Percentiles rank a stretch among this genome's conserved stretches.
phyloP scores from a whole-genome alignment of 352 stramenopile genomes.

The Paralagenidium karlingii region DNA sequence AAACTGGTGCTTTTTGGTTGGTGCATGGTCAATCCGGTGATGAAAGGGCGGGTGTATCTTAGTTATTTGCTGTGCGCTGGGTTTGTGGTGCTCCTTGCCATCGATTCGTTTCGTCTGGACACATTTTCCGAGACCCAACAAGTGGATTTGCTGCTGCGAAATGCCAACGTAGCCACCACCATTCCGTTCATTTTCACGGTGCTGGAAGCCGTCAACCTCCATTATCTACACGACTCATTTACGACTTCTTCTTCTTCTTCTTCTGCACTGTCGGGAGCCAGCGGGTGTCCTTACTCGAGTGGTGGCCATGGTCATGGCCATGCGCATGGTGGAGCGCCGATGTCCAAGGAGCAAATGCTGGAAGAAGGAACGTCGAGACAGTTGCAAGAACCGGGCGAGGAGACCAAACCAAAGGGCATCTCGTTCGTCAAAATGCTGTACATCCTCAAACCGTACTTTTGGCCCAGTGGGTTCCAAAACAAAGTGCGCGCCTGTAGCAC shows the following conservation, averaged over 20 bases:
- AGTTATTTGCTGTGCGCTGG: slow-evolving; percentile 31
- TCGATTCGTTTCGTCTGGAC: slow-evolving; percentile 66
- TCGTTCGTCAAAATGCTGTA: slow-evolving; percentile 76
- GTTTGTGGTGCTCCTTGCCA: slow-evolving; percentile 49
- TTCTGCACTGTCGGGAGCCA: too few species aligned
- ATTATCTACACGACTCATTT: slow-evolving; percentile 46
- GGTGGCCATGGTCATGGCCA: too few species aligned
- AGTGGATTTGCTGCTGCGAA: slow-evolving; percentile 36
- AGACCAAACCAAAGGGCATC: slow-evolving; percentile 27
- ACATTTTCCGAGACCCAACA: slow-evolving; percentile 24
- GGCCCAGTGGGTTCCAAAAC: slow-evolving; percentile 56
- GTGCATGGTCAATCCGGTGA: slow-evolving; percentile 23
- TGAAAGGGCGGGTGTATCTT: slow-evolving; percentile 20
- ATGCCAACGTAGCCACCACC: slow-evolving; percentile 73
- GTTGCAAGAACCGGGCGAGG: not conserved
- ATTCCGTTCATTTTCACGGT: slow-evolving; percentile 78
- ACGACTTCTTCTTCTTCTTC: slow-evolving; percentile 14
- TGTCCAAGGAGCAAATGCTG: not conserved
- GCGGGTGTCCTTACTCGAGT: too few species aligned
- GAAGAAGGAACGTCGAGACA: not conserved
- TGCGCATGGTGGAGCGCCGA: too few species aligned
- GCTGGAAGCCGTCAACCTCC: slow-evolving; percentile 66
- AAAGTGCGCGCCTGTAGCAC: slow-evolving; percentile 80
- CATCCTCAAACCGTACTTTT: slow-evolving; percentile 83
- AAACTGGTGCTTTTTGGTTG: slow-evolving; percentile 54